Conservation (phyloP, 2,329 filamentous ascomycete genomes). For the Colletotrichum sublineola region DNA sequence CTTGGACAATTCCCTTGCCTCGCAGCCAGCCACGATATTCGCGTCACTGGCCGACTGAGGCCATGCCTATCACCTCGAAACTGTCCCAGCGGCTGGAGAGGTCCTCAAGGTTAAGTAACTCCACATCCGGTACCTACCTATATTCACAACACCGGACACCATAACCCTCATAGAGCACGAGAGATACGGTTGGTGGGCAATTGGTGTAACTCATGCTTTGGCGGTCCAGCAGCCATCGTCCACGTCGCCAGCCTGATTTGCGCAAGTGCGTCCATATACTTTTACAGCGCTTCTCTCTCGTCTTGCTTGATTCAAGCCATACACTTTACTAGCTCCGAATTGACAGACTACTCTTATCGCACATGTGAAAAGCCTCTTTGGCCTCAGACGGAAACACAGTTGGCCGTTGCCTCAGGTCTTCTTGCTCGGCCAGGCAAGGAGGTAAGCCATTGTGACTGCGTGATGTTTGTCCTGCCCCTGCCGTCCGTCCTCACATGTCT, state of each 20-base stretch:
- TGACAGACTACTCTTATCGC: background rate
- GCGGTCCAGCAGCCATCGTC: slow-evolving; percentile 11
- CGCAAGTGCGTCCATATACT: slow-evolving; percentile 1
- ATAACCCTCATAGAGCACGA: background rate
- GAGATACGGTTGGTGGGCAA: background rate
- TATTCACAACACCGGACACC: background rate
- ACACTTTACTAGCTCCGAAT: background rate
- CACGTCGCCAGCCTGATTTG: slow-evolving; percentile 10
- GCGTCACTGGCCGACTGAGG: background rate
- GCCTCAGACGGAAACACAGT: background rate
- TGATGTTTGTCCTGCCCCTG: background rate
- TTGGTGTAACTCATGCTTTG: slow-evolving; percentile 3
- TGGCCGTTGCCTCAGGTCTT: background rate
- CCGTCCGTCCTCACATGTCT: background rate
- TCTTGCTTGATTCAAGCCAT: background rate
- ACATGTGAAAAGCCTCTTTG: background rate
- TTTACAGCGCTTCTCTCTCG: background rate
- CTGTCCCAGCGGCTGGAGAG: background rate
- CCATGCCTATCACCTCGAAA: background rate
- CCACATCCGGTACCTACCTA: background rate
- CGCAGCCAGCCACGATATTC: background rate
- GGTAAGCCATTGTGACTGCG: background rate
- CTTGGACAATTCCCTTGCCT: background rate
- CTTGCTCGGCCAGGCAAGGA: background rate
- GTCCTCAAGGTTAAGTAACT: background rate